Conservation (phyloP, 1,284 basidiomycete genomes). For the Malassezia brasiliensis region DNA sequence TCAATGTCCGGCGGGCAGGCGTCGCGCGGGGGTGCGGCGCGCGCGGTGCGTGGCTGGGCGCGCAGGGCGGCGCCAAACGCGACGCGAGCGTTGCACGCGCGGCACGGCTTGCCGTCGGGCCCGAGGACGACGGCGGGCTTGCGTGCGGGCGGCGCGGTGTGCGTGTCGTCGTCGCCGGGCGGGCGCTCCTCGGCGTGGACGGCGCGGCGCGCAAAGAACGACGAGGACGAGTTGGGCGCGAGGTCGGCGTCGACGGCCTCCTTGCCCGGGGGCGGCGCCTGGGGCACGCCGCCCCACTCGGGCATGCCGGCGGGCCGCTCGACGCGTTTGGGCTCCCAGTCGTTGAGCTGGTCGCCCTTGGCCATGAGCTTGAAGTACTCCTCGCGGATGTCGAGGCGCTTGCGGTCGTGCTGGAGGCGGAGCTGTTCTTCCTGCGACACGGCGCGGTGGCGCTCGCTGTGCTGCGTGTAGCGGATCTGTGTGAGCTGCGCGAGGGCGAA, state of each 20-base stretch:
- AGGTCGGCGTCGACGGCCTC: slow-evolving; percentile 14
- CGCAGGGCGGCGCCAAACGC: slow-evolving; percentile 41
- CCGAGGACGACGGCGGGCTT: slow-evolving; percentile 30
- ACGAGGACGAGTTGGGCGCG: slow-evolving; percentile 1
- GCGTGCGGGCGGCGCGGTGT: not conserved
- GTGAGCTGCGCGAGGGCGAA: slow-evolving; percentile 75
- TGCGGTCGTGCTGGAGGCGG: slow-evolving; percentile 65
- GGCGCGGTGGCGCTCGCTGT: slow-evolving; percentile 66
- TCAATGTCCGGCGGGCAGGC: slow-evolving; percentile 42
- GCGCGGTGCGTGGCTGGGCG: slow-evolving; percentile 7
- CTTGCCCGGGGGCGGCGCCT: slow-evolving; percentile 3
- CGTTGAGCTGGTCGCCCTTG: slow-evolving; percentile 64
- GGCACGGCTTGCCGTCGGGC: slow-evolving; percentile 46
- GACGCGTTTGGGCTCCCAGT: slow-evolving; percentile 82
- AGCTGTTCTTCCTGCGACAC: slow-evolving; percentile 74
- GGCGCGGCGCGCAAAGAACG: slow-evolving; percentile 11
- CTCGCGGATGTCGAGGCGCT: slow-evolving; percentile 82
- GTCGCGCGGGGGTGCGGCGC: not conserved
- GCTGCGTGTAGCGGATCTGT: slow-evolving; percentile 80
- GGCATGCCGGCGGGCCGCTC: slow-evolving; percentile 69
- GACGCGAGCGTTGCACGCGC: slow-evolving; percentile 41
- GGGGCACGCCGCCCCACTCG: slow-evolving; percentile 73
- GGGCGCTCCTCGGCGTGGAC: slow-evolving; percentile 14
- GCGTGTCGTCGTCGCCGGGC: not conserved
- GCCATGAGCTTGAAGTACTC: slow-evolving; percentile 63